Conservation (phyloP, 2,329 filamentous ascomycete genomes). For the Diplodia corticola region DNA sequence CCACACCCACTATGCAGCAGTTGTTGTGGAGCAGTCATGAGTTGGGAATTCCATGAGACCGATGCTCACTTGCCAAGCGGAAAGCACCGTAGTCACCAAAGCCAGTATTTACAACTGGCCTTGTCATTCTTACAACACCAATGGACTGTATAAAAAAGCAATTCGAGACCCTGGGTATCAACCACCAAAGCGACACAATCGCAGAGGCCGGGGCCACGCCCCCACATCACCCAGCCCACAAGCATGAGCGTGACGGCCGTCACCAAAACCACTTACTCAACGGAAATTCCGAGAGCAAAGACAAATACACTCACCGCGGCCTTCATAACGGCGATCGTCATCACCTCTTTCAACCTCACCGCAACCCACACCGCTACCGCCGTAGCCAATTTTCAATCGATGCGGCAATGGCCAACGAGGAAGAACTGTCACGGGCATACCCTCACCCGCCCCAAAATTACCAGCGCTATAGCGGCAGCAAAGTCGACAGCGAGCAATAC, state of each 20-base stretch:
- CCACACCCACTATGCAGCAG: background rate
- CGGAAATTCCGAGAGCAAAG: background rate
- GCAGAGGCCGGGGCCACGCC: background rate
- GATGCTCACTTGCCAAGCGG: background rate
- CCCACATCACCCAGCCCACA: background rate
- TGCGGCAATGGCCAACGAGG: background rate
- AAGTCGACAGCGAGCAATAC: background rate
- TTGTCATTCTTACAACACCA: background rate
- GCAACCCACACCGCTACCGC: background rate
- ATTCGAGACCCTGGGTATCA: conserved; percentile 1
- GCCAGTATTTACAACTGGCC: background rate
- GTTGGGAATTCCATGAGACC: conserved; percentile 2
- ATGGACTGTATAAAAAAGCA: conserved; percentile 15
- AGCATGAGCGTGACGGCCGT: background rate
- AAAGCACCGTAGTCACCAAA: background rate
- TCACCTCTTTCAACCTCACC: background rate
- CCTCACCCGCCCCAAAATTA: background rate
- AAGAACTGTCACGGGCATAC: background rate
- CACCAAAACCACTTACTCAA: background rate
- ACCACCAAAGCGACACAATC: background rate
- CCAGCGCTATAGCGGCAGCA: background rate
- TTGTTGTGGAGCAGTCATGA: conserved; percentile 6
- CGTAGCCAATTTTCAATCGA: background rate
- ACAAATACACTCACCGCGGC: background rate
- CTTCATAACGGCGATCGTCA: background rate